Percentiles rank a stretch among this genome's conserved stretches.
Conservation (phyloP, 257 asterid species). For the Capsicum rhomboideum region DNA sequence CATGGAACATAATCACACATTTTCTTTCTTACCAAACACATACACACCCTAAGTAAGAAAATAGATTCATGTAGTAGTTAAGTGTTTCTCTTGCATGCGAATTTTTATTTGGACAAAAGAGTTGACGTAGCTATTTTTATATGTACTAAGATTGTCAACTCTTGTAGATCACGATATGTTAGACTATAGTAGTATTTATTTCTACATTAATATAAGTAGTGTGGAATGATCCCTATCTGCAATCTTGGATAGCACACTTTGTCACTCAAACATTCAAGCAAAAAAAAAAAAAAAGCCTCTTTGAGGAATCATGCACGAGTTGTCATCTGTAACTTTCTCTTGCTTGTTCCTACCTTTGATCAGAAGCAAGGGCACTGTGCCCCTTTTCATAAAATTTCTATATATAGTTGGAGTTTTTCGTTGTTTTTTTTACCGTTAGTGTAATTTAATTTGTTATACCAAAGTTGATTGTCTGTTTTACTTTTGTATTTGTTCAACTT, state of each 20-base stretch:
- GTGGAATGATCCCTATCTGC: neutral
- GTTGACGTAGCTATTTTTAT: neutral
- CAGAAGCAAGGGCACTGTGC: slow-evolving; percentile 13
- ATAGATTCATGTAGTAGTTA: neutral
- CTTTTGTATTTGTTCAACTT: too few relatives aligned
- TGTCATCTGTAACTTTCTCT: neutral
- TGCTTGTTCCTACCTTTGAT: slow-evolving; percentile 16
- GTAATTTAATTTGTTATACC: too few relatives aligned
- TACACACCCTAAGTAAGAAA: neutral
- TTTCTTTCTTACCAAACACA: too few relatives aligned
- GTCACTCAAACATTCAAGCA: neutral
- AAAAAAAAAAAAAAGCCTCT: neutral
- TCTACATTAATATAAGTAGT: neutral
- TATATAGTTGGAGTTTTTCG: too few relatives aligned
- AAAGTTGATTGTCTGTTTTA: too few relatives aligned
- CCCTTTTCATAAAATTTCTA: neutral
- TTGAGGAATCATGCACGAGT: neutral
- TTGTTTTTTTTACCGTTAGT: too few relatives aligned
- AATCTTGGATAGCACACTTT: neutral
- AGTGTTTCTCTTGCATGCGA: neutral
- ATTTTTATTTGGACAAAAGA: neutral
- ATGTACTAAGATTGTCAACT: neutral
- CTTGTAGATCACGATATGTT: neutral
- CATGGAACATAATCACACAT: too few relatives aligned
- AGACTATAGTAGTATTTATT: neutral